A percentile compares a stretch with the other conserved stretches of the same genome.
These are phyloP conservation scores for Penicillium decumbens DNA, from an alignment of 2,329 filamentous ascomycete species.

Conservation along the genomic window DNA sequence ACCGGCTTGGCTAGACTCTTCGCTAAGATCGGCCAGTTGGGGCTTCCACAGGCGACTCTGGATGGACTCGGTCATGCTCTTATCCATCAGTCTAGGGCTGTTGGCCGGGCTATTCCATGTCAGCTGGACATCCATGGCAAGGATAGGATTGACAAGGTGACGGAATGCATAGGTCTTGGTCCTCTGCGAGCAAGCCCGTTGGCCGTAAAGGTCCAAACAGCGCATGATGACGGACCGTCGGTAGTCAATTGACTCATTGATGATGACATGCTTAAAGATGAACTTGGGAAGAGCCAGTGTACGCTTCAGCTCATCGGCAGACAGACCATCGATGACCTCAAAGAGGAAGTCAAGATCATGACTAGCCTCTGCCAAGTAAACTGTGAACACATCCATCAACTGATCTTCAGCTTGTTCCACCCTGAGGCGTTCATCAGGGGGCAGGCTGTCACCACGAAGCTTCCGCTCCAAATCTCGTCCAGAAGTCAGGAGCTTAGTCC, in stretches of 20 bases:
- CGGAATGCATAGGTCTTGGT: constrained; percentile 90
- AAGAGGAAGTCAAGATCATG: constrained; percentile 80
- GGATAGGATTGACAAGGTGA: constrained; percentile 88
- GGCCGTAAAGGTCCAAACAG: constrained; percentile 81
- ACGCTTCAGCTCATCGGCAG: constrained; percentile 72
- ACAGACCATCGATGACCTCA: constrained; percentile 75
- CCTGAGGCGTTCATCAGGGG: constrained; percentile 69
- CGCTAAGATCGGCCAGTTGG: constrained; percentile 72
- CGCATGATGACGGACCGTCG: constrained; percentile 77
- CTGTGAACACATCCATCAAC: constrained; percentile 77
- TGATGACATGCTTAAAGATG: constrained; percentile 80
- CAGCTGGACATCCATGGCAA: constrained; percentile 92
- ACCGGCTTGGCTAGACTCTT: constrained; percentile 77
- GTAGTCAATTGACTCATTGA: constrained; percentile 76
- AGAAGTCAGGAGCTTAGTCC: constrained; percentile 57
- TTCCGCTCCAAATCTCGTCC: constrained; percentile 76
- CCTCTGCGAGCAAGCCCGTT: constrained; percentile 73
- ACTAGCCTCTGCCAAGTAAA: constrained; percentile 68
- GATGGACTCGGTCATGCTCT: constrained; percentile 79
- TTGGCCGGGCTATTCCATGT: constrained; percentile 61
- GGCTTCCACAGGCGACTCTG: constrained; percentile 93
- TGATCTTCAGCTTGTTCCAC: constrained; percentile 87
- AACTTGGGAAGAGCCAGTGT: constrained; percentile 73
- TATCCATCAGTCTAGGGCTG: constrained; percentile 74
- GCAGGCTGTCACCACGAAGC: constrained; percentile 65